Evolutionary conservation across 352 stramenopile genomes (phyloP), one percentile per base, ranked within the genome.

Genomic region (Phytopythium oedochilum): DNA sequence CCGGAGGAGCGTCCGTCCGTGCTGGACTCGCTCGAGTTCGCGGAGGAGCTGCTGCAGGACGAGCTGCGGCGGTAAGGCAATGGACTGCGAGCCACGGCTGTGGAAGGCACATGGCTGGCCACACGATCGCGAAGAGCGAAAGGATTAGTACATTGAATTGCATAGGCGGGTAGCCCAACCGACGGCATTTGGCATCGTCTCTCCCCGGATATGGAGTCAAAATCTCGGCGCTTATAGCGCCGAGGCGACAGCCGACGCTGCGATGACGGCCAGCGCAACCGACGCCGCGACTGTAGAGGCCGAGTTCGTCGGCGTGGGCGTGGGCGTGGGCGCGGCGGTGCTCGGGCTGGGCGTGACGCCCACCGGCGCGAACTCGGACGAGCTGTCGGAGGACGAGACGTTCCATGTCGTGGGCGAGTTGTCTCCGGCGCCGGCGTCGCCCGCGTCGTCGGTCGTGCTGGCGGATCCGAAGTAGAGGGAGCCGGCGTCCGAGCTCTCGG

Each of bases 21-120:
- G 17, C 60, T 90, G 45, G 83, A 94, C 47, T 79, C 83, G 9
- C 66, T 94, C 31, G 83, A 93, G 64, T 93, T 93, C 66, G 78
- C 83, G 5, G 78, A 86, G 42, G 83, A 94, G 46, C 60, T 94
- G 28, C 58, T 92, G 25, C 76, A 85, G 53, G 78, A 88, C 48
- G 73, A 87, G 38, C 73, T 79, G 63, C 78, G 70, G 47, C 59
- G 73, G 23, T 85, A 75, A 72, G n/a, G n/a, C n/a, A n/a, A n/a
- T n/a, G n/a, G n/a, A n/a, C n/a, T n/a, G n/a, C n/a, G n/a, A n/a
- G n/a, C n/a, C n/a, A n/a, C n/a, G n/a, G n/a, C n/a, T n/a, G n/a
- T n/a, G n/a, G n/a, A n/a, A n/a, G n/a, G n/a, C n/a, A n/a, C n/a
- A n/a, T n/a, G n/a, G n/a, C n/a, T n/a, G 12, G 11, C 39, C 3